Conservation (phyloP, 108 stramenopile genomes). For the Aurantiochytrium sp. region DNA sequence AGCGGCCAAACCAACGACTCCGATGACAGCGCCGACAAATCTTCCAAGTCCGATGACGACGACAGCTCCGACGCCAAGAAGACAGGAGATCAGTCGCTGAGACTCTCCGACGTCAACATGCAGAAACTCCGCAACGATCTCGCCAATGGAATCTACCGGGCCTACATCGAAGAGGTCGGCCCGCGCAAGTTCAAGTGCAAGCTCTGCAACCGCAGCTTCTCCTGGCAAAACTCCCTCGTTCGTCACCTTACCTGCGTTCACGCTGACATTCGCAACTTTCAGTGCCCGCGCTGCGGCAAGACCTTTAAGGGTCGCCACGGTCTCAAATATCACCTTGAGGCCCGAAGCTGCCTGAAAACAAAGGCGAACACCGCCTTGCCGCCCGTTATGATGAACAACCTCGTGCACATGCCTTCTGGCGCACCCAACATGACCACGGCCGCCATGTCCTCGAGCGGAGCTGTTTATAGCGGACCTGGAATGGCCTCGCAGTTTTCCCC, state of each 20-base stretch:
- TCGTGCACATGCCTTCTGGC: not conserved
- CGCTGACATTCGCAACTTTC: not conserved
- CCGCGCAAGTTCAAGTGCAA: not conserved
- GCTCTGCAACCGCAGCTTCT: not conserved
- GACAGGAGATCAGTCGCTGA: not conserved
- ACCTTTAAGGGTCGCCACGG: not conserved
- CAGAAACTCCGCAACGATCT: not conserved
- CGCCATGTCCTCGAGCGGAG: too few species aligned
- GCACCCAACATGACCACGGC: not conserved
- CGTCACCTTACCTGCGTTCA: slow-evolving; percentile 2
- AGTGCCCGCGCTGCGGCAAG: not conserved
- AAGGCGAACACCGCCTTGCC: not conserved
- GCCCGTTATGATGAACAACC: not conserved
- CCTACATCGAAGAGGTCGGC: not conserved
- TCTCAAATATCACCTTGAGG: not conserved
- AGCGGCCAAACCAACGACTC: not conserved
- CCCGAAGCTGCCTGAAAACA: not conserved
- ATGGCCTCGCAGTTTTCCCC: not conserved
- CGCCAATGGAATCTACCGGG: not conserved
- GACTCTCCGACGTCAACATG: not conserved
- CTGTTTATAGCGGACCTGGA: not conserved
- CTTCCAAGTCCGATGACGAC: not conserved
- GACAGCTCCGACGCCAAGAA: not conserved
- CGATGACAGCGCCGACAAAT: not conserved
- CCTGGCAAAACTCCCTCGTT: slow-evolving; percentile 12